Percentiles rank a stretch among this genome's conserved stretches.
Conservation (phyloP, 1,284 basidiomycete genomes). For the Phaffia rhodozyma region DNA sequence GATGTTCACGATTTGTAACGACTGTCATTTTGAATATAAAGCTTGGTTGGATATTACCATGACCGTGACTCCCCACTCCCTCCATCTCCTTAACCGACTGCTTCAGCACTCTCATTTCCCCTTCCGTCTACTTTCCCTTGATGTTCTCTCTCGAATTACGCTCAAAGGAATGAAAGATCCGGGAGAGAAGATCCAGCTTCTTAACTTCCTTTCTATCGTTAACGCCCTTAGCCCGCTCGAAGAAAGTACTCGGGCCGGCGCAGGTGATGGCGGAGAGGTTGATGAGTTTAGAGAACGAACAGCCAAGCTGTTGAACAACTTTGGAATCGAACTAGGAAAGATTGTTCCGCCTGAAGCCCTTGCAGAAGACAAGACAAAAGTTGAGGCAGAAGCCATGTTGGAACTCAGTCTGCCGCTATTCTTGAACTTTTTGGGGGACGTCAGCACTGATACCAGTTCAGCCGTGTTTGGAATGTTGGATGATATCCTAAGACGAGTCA, state of each 20-base stretch:
- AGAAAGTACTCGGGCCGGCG: constrained; percentile 56
- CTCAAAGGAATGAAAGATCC: constrained; percentile 89
- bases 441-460: constrained; percentile 72
- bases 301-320: constrained; percentile 68
- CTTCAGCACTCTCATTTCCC: constrained; percentile 66
- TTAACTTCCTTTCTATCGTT: constrained; percentile 76
- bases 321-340: constrained; percentile 75
- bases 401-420: constrained; percentile 65
- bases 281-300: constrained; percentile 81
- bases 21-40: constrained; percentile 29
- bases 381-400: constrained; percentile 57
- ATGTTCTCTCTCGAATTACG: constrained; percentile 68
- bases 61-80: constrained; percentile 80
- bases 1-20: constrained; percentile 8
- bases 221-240: constrained; percentile 69
- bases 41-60: constrained; percentile 98
- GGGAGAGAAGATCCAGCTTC: constrained; percentile 75
- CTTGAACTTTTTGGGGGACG: constrained; percentile 79
- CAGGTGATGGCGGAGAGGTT: constrained; percentile 51
- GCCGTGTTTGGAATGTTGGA: constrained; percentile 72
- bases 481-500: constrained; percentile 57
- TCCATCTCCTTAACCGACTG: constrained; percentile 72
- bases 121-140: constrained; percentile 71
- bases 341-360: constrained; percentile 54
- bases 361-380: constrained; percentile 49